These are phyloP conservation scores for Podospora conica DNA, from an alignment of 495 filamentous ascomycete genomes.

Conservation along the genomic window DNA sequence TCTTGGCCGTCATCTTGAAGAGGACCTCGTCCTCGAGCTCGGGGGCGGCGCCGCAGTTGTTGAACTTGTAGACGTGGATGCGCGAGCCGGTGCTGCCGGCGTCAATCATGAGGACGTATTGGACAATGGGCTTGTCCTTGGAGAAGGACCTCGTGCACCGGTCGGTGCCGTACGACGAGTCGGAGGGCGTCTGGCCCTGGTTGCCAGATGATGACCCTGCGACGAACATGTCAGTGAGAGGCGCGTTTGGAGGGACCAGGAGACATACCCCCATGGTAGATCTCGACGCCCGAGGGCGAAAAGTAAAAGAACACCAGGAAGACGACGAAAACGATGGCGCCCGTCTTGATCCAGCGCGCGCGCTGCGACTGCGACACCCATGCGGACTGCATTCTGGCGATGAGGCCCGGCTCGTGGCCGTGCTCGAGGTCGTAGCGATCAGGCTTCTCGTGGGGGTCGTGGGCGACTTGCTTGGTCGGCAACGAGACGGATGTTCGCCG, in stretches of 20 bases:
- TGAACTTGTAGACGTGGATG: conserved; percentile 98
- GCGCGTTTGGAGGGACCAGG: too few species aligned
- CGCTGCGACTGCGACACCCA: conserved; percentile 67
- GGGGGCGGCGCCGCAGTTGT: conserved; percentile 94
- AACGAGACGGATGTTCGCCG: conserved; percentile 54
- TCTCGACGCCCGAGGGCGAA: conserved; percentile 49
- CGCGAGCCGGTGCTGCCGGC: conserved; percentile 95
- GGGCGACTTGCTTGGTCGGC: conserved; percentile 50
- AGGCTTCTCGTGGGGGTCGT: conserved; percentile 55
- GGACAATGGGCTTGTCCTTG: conserved; percentile 82
- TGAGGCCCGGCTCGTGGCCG: conserved; percentile 34
- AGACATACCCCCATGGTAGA: conserved; percentile 38
- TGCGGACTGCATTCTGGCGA: conserved; percentile 46
- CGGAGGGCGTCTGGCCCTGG: conserved; percentile 49
- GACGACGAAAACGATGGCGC: conserved; percentile 66
- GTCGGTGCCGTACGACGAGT: conserved; percentile 55
- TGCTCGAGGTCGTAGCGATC: conserved; percentile 44
- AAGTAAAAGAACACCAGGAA: conserved; percentile 72
- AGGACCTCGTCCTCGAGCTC: conserved; percentile 80
- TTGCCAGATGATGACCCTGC: not conserved
- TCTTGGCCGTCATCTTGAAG: conserved; percentile 84
- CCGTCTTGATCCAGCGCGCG: conserved; percentile 76
- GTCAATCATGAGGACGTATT: conserved; percentile 98
- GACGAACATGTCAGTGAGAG: not conserved
- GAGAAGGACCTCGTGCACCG: conserved; percentile 79